A percentile compares a stretch with the other conserved stretches of the same genome.
These are phyloP conservation scores for Penicillium malachiteum DNA, from an alignment of 495 filamentous ascomycete genomes.

Conservation along the genomic window DNA sequence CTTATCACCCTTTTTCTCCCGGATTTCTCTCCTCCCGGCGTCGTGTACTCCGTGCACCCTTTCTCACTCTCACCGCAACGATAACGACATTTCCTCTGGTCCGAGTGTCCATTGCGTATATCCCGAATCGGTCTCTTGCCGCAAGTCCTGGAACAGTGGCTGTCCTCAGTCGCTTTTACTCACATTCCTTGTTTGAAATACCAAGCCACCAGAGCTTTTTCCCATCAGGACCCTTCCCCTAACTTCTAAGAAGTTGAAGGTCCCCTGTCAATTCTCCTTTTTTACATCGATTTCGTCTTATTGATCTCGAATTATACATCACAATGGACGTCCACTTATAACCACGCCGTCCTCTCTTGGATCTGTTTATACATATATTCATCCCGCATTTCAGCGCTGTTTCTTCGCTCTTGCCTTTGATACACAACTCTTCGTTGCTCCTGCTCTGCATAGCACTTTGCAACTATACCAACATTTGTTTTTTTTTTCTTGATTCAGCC, in stretches of 20 bases:
- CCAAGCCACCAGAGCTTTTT: background rate
- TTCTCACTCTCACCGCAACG: conserved; percentile 26
- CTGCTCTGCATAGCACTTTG: background rate
- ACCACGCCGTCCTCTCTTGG: conserved; percentile 17
- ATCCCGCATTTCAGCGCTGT: conserved; percentile 21
- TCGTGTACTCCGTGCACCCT: conserved; percentile 8
- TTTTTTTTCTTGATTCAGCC: background rate
- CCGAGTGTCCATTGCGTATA: conserved; percentile 11
- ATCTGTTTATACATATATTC: conserved; percentile 11
- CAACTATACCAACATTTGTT: background rate
- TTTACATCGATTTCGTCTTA: conserved; percentile 15
- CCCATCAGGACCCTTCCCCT: conserved; percentile 17
- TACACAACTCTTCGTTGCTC: background rate
- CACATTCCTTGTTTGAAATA: conserved; percentile 13
- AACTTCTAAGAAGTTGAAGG: conserved; percentile 20
- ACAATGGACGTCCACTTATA: conserved; percentile 43
- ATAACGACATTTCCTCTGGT: conserved; percentile 18
- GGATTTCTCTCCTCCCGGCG: conserved; percentile 10
- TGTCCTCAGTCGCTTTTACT: conserved; percentile 3
- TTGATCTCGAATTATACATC: conserved; percentile 21
- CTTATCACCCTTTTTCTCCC: conserved; percentile 22
- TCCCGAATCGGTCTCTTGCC: conserved; percentile 14
- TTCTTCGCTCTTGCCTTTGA: conserved; percentile 17
- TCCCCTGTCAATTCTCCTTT: conserved; percentile 19
- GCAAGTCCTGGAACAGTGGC: conserved; percentile 17